Conservation (phyloP, 202 grass and related monocot species). For the Panicum hallii region DNA sequence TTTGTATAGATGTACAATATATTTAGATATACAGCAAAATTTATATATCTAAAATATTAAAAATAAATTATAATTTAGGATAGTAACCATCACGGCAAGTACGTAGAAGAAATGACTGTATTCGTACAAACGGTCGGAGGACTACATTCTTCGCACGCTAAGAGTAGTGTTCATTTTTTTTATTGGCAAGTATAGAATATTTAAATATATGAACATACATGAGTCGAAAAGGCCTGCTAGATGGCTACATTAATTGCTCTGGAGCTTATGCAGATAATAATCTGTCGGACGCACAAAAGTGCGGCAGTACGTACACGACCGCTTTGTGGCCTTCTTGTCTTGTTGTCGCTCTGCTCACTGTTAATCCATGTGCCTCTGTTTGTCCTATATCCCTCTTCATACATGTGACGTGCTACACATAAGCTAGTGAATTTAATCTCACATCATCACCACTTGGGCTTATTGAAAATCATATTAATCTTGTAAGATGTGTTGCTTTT, state of each 20-base stretch:
- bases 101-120: not conserved
- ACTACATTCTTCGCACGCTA: not conserved
- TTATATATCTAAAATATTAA: no score
- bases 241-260: constrained; percentile 41
- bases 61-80: no score
- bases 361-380: constrained; percentile 48
- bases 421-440: not conserved
- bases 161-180: not conserved
- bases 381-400: not conserved
- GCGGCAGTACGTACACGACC: constrained; percentile 27
- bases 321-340: constrained; percentile 29
- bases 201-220: not conserved
- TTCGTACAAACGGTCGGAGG: not conserved
- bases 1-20: no score
- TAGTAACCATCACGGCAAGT: not conserved
- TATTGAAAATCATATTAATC: not conserved
- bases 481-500: not conserved
- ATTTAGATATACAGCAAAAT: no score
- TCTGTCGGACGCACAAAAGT: constrained; percentile 21
- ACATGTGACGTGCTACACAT: constrained; percentile 21
- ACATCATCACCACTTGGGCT: not conserved
- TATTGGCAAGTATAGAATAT: not conserved
- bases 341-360: constrained; percentile 33
- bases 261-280: constrained; percentile 43
- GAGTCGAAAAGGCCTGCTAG: not conserved